A percentile compares a stretch with the other conserved stretches of the same genome.
Conservation (phyloP, 352 stramenopile species). For the Globisporangium solare region DNA sequence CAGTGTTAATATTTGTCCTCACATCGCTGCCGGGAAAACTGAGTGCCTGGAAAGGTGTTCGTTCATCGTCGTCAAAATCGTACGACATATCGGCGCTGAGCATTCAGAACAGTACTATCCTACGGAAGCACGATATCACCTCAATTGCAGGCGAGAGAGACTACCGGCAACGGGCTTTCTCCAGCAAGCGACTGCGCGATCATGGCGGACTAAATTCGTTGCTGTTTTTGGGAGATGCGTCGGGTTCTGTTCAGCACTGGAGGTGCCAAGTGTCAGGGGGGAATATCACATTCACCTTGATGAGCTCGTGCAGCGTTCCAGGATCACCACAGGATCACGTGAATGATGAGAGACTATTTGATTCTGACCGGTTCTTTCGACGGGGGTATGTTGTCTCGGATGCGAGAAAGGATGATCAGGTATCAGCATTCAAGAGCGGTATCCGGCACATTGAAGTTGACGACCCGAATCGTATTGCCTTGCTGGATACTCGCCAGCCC, state of each 20-base stretch:
- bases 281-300: constrained; percentile 67
- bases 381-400: constrained; percentile 19
- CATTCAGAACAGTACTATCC: constrained; percentile 41
- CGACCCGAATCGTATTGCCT: constrained; percentile 76
- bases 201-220: constrained; percentile 59
- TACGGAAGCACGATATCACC: constrained; percentile 58
- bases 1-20: constrained; percentile 67
- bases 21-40: constrained; percentile 40
- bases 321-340: background rate
- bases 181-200: constrained; percentile 27
- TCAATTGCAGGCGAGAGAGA: constrained; percentile 74
- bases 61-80: constrained; percentile 20
- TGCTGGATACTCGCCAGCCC: constrained; percentile 43
- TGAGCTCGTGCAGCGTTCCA: constrained; percentile 37
- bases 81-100: constrained; percentile 49
- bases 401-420: background rate
- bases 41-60: constrained; percentile 59
- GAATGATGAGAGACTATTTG: constrained; percentile 6
- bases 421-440: constrained; percentile 13
- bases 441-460: constrained; percentile 81
- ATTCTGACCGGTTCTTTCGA: constrained; percentile 24
- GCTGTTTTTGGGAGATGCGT: constrained; percentile 64
- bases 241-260: constrained; percentile 69
- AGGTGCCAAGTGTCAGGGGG: constrained; percentile 48
- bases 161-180: constrained; percentile 78